Percentiles rank a stretch among this genome's conserved stretches.
Evolutionary conservation across 1,284 basidiomycete genomes (phyloP).

Genomic region (Ganoderma lucidum): DNA sequence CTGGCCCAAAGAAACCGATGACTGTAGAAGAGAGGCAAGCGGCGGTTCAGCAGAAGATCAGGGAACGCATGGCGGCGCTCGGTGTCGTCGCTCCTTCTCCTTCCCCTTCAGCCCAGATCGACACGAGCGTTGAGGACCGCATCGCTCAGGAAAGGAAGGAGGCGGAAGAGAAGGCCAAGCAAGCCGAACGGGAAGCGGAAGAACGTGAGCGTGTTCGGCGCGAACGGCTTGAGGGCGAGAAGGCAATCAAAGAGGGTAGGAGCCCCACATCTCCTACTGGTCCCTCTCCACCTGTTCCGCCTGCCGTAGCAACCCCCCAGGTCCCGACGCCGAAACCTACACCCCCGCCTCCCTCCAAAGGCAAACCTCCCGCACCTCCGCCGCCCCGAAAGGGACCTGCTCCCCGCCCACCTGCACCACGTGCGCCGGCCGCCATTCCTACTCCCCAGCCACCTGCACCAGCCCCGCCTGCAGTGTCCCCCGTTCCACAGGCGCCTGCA

Average conservation of each 20-base stretch:
- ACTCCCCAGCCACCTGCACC: slow-evolving; percentile 40
- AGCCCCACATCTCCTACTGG: slow-evolving; percentile 46
- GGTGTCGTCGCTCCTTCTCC: slow-evolving; percentile 71
- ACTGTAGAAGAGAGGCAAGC: slow-evolving; percentile 86
- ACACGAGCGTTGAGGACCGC: slow-evolving; percentile 83
- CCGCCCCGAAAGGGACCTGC: slow-evolving; percentile 49
- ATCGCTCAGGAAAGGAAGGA: slow-evolving; percentile 86
- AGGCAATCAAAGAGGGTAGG: slow-evolving; percentile 60
- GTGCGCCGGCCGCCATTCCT: slow-evolving; percentile 36
- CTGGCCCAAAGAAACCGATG: slow-evolving; percentile 73
- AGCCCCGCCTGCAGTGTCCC: slow-evolving; percentile 38
- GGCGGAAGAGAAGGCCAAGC: slow-evolving; percentile 81
- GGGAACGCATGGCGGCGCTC: slow-evolving; percentile 88
- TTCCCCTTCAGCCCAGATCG: slow-evolving; percentile 59
- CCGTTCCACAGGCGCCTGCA: slow-evolving; percentile 41
- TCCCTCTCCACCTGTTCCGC: slow-evolving; percentile 43
- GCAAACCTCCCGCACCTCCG: slow-evolving; percentile 52
- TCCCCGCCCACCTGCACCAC: slow-evolving; percentile 41
- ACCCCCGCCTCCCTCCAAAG: slow-evolving; percentile 45
- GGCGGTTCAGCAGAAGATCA: slow-evolving; percentile 84
- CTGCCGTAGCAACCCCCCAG: slow-evolving; percentile 39
- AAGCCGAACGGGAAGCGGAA: slow-evolving; percentile 81
- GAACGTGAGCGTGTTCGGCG: slow-evolving; percentile 75
- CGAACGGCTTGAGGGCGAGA: slow-evolving; percentile 75
- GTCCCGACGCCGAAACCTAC: slow-evolving; percentile 41